Base-by-base conservation (phyloP, 2,329 filamentous ascomycete genomes). In the Epicoccum nigrum region DNA sequence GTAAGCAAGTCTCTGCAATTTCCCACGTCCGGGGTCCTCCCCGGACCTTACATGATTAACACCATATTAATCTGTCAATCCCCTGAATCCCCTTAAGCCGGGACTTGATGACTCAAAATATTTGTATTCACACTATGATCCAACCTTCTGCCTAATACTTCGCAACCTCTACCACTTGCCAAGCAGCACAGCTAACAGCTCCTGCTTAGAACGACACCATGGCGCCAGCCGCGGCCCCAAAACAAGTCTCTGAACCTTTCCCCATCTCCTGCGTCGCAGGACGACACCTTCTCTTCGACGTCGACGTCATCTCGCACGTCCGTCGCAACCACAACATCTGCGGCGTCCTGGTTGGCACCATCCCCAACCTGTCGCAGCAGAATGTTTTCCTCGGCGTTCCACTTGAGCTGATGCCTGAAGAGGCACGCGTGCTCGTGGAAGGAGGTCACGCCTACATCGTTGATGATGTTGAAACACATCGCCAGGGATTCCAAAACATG, bases 321-420 rank as follows among this genome's bases (percentile, higher is more conserved):
- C 89, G 94, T 60, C 86, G 89, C 56, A 80, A 85, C 64, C 84
- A 96, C 77, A 86, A 90, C 71, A 91, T 96, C 64, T 92, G 89
- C 67, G 92, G 92, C 57, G 88, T 94, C 25, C 81, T 96, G 47
- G 86, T 90, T 53, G 94, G 94, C 50, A 92, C 90, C 7, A 85
- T 96, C 23, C 93, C 94, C 2, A 92, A 97, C 74, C 87, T 91
- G 50, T 92, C 92, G 5, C 93, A 95, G 63, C 94, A 99, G 75
- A 97, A 96, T 76, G 83, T 96, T 51, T 97, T 97, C 70, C 83
- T 93, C 51, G 90, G 92, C 37, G 77, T 97, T 41, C 94, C 94
- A 2, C 77, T 97, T 20, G 89, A 97, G 77, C 80, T 99, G 35
- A 90, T 94, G 78, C 87, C 90, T 1, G 94, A 97, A 76, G 94